Base-by-base conservation (phyloP, 805 yeast species). In the Yarrowia alimentaria region DNA sequence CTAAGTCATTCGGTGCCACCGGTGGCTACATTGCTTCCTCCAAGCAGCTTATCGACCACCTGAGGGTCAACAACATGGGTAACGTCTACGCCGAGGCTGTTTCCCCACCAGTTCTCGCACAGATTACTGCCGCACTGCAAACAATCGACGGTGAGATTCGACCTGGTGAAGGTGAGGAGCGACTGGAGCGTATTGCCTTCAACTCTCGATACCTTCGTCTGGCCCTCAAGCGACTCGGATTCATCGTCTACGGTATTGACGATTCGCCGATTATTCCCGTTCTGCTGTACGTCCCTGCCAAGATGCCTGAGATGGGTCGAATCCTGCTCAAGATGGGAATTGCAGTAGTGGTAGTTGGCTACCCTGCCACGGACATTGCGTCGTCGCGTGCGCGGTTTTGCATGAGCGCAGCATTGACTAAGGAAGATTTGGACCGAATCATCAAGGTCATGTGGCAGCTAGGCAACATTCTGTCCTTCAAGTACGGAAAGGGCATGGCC, bases 1-100 rank as follows among this genome's bases (percentile, higher is more conserved):
- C 99, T 48, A 93, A 93, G 69, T 87, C 96, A 1, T 93, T 93
- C 66, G 99, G 99, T 65, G 98, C 99, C 13, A 88, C 98, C 32
- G 99, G 99, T 63, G 99, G 99, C 38, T 93, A 93, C 65, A 72
- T 93, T 56, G 91, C 96, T n/a, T 94, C 84, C 37, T 74, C 74
- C 56, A 75, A 80, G 61, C 69, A 67, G 40, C 68, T 87, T 24
- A 83, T 91, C 43, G 90, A 88, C 60, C 77, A 82, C 60, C 71
- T 93, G 55, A 79, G 90, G 68, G 60, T 85, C 31, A 82, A 79
- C 60, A 79, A 86, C 60, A 75, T 87, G 57, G 83, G 90, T 22
- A 78, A 81, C 57, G 74, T 72, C 34, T 86, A 89, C 63, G 81
- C 93, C 33, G 99, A 93, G 69, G 72, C 93, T 10, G 82, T 83